These are phyloP conservation scores for Forsythia suspensa DNA, from an alignment of 257 asterid genomes.

Conservation along the genomic window DNA sequence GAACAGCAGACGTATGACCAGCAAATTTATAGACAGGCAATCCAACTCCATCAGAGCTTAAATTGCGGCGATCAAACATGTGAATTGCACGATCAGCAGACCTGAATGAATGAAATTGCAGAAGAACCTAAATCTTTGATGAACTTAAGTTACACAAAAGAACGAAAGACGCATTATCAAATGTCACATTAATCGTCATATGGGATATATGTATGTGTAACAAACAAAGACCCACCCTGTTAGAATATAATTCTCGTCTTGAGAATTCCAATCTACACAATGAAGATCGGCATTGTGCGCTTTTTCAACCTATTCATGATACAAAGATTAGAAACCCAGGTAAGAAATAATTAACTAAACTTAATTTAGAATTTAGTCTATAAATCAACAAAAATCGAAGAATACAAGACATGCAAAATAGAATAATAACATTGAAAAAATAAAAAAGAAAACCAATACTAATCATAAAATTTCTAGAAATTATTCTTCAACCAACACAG, in stretches of 20 bases:
- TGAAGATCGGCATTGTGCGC: slow-evolving; percentile 98
- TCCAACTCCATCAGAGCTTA: slow-evolving; percentile 71
- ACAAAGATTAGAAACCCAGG: slow-evolving; percentile 21
- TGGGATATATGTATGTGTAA: not conserved
- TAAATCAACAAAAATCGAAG: slow-evolving; percentile 12
- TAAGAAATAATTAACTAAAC: slow-evolving; percentile 22
- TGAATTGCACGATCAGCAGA: slow-evolving; percentile 90
- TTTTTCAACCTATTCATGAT: slow-evolving; percentile 71
- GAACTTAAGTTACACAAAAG: slow-evolving; percentile 23
- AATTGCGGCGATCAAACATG: slow-evolving; percentile 93
- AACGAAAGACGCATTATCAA: not conserved
- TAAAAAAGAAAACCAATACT: not conserved
- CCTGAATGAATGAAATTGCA: slow-evolving; percentile 40
- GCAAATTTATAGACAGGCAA: slow-evolving; percentile 73
- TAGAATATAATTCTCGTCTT: slow-evolving; percentile 77
- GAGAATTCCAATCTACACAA: slow-evolving; percentile 98
- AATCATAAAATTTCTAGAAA: slow-evolving; percentile 1
- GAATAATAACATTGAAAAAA: slow-evolving; percentile 13
- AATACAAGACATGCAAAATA: not conserved
- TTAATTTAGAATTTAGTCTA: slow-evolving; percentile 2
- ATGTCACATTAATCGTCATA: not conserved
- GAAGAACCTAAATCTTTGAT: slow-evolving; percentile 18
- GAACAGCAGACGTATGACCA: slow-evolving; percentile 91
- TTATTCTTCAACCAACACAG: not conserved
- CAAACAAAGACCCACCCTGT: slow-evolving; percentile 63